Evolutionary conservation across 169 alveolate genomes (phyloP), one percentile per base, ranked within the genome.

Genomic region (Plasmodium cynomolgi): DNA sequence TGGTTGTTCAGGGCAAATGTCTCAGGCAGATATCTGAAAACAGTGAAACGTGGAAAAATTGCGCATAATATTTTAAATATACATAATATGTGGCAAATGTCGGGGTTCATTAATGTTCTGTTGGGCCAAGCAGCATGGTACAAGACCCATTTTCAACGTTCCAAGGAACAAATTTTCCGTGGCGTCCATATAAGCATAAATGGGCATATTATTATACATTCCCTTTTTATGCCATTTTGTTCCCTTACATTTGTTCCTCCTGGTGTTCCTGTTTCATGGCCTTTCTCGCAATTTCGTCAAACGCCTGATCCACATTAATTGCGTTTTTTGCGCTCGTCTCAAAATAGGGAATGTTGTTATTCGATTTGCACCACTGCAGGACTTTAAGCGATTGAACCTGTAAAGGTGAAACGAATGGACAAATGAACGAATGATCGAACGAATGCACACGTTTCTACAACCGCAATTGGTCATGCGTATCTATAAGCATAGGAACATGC

Each of bases 291-390:
- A 97, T 97, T 71, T 97, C 99, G 91, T 97, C 97, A 92, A 99
- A 99, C 1, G 99, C 99, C 23, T 96, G 97, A 72, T 98, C 99
- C 54, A 99, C 99, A 92, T 98, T 99, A 34, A 97, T 96, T 31
- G 99, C 99, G 73, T 98, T 98, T 96, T 99, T 99, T 54, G 99
- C 99, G 73, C 99, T 97, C 17, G 99, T 98, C 94, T 99, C 99
- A 93, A 98, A 98, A 97, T 97, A 98, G 41, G 99, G 98, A 75
- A 99, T 98, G 84, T 97, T 96, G 68, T 98, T 97, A 82, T 98
- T 97, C 31, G 98, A 94, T 86, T 97, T 97, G 94, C 99, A 98
- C 98, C 99, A 98, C 84, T 98, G 98, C 80, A 94, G 88, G 34
- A 99, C 99, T 92, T 98, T 98, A 62, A 97, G 96, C 44, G 98